Conservation (phyloP, 2,329 filamentous ascomycete genomes). For the Arthrobotrys conoides region DNA sequence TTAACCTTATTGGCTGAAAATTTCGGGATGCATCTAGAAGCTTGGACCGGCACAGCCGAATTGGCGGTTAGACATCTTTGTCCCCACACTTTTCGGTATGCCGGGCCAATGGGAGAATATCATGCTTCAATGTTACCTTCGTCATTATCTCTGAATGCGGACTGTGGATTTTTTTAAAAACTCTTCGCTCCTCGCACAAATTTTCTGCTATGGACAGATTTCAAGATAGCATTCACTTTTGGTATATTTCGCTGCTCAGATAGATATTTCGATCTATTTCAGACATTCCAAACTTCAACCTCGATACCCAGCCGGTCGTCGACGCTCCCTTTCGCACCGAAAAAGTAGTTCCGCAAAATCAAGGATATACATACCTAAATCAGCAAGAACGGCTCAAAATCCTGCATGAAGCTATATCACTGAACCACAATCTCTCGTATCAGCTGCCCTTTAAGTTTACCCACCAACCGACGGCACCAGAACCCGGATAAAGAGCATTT, state of each 20-base stretch:
- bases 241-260: background rate
- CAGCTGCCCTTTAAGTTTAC: background rate
- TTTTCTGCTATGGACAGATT: background rate
- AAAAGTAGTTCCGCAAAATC: background rate
- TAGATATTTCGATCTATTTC: background rate
- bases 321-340: background rate
- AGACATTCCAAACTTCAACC: too few relatives aligned
- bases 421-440: background rate
- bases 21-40: constrained; percentile 20
- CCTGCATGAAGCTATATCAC: background rate
- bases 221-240: background rate
- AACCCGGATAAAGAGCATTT: background rate
- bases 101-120: constrained; percentile 30
- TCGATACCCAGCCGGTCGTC: background rate
- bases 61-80: constrained; percentile 35
- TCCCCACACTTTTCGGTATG: constrained; percentile 26
- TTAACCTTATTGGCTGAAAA: constrained; percentile 7
- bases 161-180: constrained; percentile 18
- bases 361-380: background rate
- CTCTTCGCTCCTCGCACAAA: background rate
- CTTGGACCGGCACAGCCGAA: constrained; percentile 45
- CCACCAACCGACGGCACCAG: background rate
- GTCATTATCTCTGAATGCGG: background rate
- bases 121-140: background rate
- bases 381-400: constrained; percentile 1